Evolutionary conservation across 2,329 filamentous ascomycete genomes (phyloP).

Genomic region (Passalora sequoiae): DNA sequence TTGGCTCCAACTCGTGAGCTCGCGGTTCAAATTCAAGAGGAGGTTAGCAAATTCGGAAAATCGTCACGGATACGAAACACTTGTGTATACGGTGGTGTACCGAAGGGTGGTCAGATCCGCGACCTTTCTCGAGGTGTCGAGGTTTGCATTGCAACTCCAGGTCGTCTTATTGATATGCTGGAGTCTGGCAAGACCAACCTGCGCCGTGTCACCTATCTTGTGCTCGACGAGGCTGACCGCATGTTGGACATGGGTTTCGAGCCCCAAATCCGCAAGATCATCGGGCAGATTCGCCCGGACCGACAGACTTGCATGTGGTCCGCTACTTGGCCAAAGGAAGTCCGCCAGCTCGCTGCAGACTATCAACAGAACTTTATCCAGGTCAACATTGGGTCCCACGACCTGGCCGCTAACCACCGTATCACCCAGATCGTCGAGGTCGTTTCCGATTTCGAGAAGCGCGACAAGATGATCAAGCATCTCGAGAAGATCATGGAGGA

Average conservation of each 20-base stretch:
- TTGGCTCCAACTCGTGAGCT: slow-evolving; percentile 95
- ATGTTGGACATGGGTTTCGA: slow-evolving; percentile 99
- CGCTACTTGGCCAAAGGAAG: slow-evolving; percentile 98
- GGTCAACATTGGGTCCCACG: slow-evolving; percentile 96
- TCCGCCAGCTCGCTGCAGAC: slow-evolving; percentile 82
- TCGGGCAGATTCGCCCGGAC: slow-evolving; percentile 93
- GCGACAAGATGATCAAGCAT: slow-evolving; percentile 94
- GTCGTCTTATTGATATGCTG: slow-evolving; percentile 97
- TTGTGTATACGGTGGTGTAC: slow-evolving; percentile 97
- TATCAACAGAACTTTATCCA: slow-evolving; percentile 96
- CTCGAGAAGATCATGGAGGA: slow-evolving; percentile 97
- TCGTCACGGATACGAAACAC: slow-evolving; percentile 98
- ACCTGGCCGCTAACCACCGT: slow-evolving; percentile 92
- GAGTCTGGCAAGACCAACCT: slow-evolving; percentile 98
- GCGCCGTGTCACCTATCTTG: slow-evolving; percentile 93
- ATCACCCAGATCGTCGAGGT: slow-evolving; percentile 98
- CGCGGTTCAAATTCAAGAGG: slow-evolving; percentile 96
- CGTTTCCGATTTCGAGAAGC: slow-evolving; percentile 93
- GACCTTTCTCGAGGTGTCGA: slow-evolving; percentile 93
- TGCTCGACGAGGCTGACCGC: slow-evolving; percentile 97
- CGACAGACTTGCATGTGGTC: slow-evolving; percentile 99
- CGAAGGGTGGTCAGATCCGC: slow-evolving; percentile 93
- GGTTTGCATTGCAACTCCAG: slow-evolving; percentile 96
- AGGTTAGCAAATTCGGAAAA: slow-evolving; percentile 97
- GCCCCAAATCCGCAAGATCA: slow-evolving; percentile 98